phyloP scores from a whole-genome alignment of 1,139 yeast species.

The Pichia inconspicua region DNA sequence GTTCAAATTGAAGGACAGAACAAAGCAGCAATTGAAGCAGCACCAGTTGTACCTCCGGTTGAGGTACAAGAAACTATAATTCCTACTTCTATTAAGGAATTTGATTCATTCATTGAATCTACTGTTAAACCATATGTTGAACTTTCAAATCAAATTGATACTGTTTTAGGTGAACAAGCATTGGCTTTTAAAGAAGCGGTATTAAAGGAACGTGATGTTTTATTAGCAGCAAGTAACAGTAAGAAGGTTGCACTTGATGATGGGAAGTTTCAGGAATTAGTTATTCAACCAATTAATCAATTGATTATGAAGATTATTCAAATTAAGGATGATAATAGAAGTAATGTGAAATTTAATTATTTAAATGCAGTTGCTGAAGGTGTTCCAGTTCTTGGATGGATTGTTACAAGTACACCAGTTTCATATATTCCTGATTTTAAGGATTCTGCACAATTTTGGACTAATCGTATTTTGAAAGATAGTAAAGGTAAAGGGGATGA shows the following conservation, averaged over 20 bases:
- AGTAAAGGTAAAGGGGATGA: constrained; percentile 48
- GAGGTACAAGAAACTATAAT: constrained; percentile 23
- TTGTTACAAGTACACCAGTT: constrained; percentile 60
- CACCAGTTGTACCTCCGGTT: constrained; percentile 7
- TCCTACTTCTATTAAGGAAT: constrained; percentile 43
- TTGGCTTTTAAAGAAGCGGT: constrained; percentile 52
- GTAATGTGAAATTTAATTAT: constrained; percentile 57
- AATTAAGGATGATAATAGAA: constrained; percentile 69
- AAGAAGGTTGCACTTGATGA: constrained; percentile 57
- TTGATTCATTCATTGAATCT: constrained; percentile 46
- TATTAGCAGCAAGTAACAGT: constrained; percentile 52
- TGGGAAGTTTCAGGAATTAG: constrained; percentile 41
- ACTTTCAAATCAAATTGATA: constrained; percentile 52
- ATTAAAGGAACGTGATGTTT: constrained; percentile 47
- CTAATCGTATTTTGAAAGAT: constrained; percentile 82
- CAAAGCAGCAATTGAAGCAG: constrained; percentile 13
- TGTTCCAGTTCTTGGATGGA: constrained; percentile 87
- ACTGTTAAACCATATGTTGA: constrained; percentile 54
- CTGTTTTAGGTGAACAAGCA: constrained; percentile 56
- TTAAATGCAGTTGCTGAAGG: constrained; percentile 85
- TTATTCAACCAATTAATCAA: constrained; percentile 63
- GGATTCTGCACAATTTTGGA: constrained; percentile 91
- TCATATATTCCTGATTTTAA: constrained; percentile 73
- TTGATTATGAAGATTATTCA: constrained; percentile 50
- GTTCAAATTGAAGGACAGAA: constrained; percentile 7